Conservation (phyloP, 352 stramenopile genomes). For the Phytophthora ramorum region DNA sequence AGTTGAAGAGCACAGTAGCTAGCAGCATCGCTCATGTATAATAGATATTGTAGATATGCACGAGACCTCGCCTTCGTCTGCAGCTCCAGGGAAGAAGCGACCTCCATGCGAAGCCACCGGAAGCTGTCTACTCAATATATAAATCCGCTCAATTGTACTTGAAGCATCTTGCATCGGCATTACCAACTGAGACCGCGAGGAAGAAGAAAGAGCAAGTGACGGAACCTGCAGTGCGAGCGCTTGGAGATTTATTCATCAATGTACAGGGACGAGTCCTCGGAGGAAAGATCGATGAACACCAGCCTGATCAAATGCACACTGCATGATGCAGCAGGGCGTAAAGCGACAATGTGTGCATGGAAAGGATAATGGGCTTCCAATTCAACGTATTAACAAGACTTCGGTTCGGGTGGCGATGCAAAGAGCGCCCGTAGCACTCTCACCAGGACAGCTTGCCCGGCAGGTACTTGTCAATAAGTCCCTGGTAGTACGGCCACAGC, state of each 20-base stretch:
- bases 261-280: background rate
- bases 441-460: constrained; percentile 80
- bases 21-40: too few species aligned
- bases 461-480: constrained; percentile 93
- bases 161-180: background rate
- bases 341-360: too few species aligned
- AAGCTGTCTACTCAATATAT: constrained; percentile 29
- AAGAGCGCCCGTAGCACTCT: background rate
- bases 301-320: background rate
- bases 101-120: constrained; percentile 14
- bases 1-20: too few species aligned
- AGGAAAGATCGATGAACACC: background rate
- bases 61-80: constrained; percentile 2
- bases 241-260: background rate
- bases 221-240: background rate
- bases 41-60: constrained; percentile 42
- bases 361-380: background rate
- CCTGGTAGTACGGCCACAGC: constrained; percentile 94
- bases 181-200: background rate
- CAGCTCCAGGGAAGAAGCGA: too few species aligned
- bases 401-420: background rate
- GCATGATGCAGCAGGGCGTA: too few species aligned
- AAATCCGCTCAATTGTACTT: background rate
- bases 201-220: constrained; percentile 1
- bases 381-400: background rate